Conservation (phyloP, 192 early-diverging fungal species). For the Neocallimastix lanati region DNA sequence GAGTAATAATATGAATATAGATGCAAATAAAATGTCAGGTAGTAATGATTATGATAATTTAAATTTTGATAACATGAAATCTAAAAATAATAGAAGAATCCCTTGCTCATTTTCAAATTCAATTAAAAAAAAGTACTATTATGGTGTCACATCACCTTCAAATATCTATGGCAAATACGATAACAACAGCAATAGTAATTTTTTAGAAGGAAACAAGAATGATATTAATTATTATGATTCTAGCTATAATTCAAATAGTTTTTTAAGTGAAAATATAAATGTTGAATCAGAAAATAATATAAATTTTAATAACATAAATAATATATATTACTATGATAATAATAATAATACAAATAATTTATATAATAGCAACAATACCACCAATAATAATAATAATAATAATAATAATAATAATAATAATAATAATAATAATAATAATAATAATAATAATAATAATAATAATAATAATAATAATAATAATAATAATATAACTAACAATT, state of each 20-base stretch:
- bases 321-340: not conserved
- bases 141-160: not conserved
- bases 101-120: not conserved
- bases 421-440: too few relatives aligned
- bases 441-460: too few relatives aligned
- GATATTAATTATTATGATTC: not conserved
- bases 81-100: not conserved
- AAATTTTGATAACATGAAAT: not conserved
- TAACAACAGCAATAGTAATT: not conserved
- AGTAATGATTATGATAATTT: not conserved
- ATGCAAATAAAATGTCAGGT: not conserved
- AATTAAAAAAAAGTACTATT: not conserved
- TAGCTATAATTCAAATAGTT: not conserved
- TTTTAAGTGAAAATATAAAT: not conserved
- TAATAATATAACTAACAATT: too few relatives aligned
- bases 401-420: too few relatives aligned
- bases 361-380: too few relatives aligned
- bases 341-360: not conserved
- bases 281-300: not conserved
- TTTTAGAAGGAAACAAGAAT: too few relatives aligned
- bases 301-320: not conserved
- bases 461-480: too few relatives aligned
- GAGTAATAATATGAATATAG: not conserved
- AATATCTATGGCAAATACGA: not conserved
- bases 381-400: too few relatives aligned